Evolutionary conservation across 371 early-diverging fungal species (phyloP).

Genomic region (Mortierella sp.): DNA sequence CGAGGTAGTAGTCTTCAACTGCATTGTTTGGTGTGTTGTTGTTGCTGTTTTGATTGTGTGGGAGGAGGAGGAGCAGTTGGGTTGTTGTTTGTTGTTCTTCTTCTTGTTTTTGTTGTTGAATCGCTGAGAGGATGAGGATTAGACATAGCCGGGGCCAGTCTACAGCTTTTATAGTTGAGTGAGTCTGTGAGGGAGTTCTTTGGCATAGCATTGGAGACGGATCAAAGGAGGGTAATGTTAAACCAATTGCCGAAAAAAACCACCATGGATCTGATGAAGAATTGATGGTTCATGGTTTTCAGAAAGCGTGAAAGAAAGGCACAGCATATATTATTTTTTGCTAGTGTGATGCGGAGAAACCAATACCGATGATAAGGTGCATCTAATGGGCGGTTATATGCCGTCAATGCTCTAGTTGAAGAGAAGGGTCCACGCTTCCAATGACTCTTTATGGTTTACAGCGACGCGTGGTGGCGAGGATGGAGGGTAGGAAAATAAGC

Average conservation of each 20-base stretch:
- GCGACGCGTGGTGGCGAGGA: no score
- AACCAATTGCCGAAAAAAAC: no score
- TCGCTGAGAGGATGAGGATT: neutral
- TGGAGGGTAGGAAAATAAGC: no score
- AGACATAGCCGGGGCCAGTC: neutral
- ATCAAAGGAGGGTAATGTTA: no score
- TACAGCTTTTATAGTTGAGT: neutral
- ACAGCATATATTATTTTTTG: neutral
- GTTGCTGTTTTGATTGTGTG: neutral
- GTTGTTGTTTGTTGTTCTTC: neutral
- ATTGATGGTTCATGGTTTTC: neutral
- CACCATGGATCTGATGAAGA: neutral
- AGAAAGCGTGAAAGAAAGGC: neutral
- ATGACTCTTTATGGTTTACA: no score
- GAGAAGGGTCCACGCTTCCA: no score
- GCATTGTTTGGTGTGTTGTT: neutral
- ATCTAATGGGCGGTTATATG: neutral
- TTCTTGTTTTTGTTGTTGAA: neutral
- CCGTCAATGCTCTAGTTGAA: neutral
- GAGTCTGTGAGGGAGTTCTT: neutral
- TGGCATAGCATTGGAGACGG: neutral
- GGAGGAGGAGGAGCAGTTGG: neutral
- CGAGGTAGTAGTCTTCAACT: conserved; percentile 62
- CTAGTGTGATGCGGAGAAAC: neutral
- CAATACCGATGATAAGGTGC: conserved; percentile 7